A percentile compares a stretch with the other conserved stretches of the same genome.
Evolutionary conservation across 202 grass and related monocot genomes (phyloP).

Genomic region (Bolboschoenoplectus hybrid): DNA sequence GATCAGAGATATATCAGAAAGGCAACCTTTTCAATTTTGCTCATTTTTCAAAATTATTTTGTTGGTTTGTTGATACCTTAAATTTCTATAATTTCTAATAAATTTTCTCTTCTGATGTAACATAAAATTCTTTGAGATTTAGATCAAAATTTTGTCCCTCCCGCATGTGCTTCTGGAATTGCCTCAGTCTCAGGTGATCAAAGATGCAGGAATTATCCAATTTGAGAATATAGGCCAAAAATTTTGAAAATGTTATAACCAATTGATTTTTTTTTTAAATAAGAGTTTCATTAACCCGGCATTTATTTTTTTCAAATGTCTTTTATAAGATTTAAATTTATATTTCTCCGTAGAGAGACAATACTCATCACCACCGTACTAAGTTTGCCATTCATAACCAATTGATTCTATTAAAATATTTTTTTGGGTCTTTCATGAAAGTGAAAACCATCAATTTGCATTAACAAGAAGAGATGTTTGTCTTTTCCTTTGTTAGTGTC

Average conservation of each 20-base stretch:
- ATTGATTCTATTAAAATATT: background rate
- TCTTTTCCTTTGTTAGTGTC: background rate
- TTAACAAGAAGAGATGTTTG: slow-evolving; percentile 35
- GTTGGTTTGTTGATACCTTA: slow-evolving; percentile 37
- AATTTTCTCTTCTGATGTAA: slow-evolving; percentile 27
- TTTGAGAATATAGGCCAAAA: background rate
- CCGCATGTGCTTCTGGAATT: background rate
- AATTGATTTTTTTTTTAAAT: background rate
- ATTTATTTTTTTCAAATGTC: too few species aligned
- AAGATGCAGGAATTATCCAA: background rate
- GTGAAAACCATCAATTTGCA: background rate
- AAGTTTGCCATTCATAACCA: background rate
- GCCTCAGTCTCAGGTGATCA: background rate
- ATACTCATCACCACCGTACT: too few species aligned
- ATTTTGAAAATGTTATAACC: background rate
- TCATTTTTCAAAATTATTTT: slow-evolving; percentile 29
- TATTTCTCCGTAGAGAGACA: too few species aligned
- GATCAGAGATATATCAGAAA: background rate
- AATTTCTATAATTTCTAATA: slow-evolving; percentile 21
- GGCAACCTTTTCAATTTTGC: slow-evolving; percentile 35
- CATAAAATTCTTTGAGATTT: slow-evolving; percentile 14
- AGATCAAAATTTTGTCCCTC: background rate
- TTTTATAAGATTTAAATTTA: too few species aligned
- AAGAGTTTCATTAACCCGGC: too few species aligned
- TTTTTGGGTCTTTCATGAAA: background rate